Evolutionary conservation across 768 basidiomycete genomes (phyloP), one percentile per base, ranked within the genome.

Genomic region (Kockovaella imperatae): DNA sequence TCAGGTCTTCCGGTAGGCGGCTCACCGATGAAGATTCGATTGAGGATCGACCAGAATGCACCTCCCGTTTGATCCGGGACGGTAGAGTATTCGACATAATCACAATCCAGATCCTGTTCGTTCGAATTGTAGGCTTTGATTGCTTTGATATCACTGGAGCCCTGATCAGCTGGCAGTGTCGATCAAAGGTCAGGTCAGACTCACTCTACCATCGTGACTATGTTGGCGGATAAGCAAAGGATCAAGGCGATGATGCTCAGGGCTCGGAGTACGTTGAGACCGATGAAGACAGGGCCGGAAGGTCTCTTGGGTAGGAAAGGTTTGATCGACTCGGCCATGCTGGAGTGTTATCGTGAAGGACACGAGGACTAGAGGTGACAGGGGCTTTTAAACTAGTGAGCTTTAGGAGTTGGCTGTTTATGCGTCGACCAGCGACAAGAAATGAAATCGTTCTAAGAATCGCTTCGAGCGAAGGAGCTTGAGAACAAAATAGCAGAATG

Each of bases 51-150:
- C 86, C 88, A 95, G 73, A 95, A 93, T 7, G 80, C 79, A 23
- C 89, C 89, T 17, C 86, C 89, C 25, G 86, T 79, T 68, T 93
- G 88, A 70, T 87, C 87, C 3, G 89, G 89, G 4, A 95, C 87
- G 2, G 87, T 49, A 5, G 45, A 51, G 42, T 70, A 86, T 80
- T 79, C 75, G 55, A 87, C 84, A 68, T 89, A 90, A 57, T 89
- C 86, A 60, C 80, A 82, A 60, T 84, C 76, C 34, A 69, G 59
- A 32, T 78, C 53, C 4, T 64, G 59, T 30, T 17, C 24, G 14
- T 35, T 44, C 25, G 52, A 57, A 13, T 49, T 39, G 20, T 25
- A 41, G 21, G 54, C 47, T 47, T 60, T 61, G 43, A 68, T 64
- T 4, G 63, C 63, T 52, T 68, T 60, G 51, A 66, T 64, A 47